Base-by-base conservation (phyloP, 306 rosid species). In the Sicyos baderoa region DNA sequence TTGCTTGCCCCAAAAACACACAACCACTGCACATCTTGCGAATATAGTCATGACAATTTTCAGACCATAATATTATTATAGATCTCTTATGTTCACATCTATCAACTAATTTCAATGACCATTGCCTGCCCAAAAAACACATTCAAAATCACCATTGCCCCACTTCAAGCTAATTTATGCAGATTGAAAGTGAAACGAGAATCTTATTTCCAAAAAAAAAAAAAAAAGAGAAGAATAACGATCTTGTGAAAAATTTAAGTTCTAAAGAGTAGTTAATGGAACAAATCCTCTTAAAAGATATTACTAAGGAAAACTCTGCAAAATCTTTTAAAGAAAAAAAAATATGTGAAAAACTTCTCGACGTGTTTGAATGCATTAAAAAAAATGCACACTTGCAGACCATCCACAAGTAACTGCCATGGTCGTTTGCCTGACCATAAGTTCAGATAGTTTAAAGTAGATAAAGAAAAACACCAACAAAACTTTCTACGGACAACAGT, bases 81-180 rank as follows among this genome's bases (percentile, higher is more conserved):
- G 22, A 44, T 66, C 15, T 47, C 71, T 25, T 19, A 47, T 22
- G 54, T 8, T 45, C 37, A 22, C 7, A 66, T 66, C 21, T 66
- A 66, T 16, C 40, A 21, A 8, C 21, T 47, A 65, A 22, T 44
- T 65, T 65, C 70, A 65, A 14, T 29, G 10, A 1, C 69, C 14
- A 45, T 9, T 29, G 5, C 52, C 49, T 60, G 21, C 2, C 7
- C 67, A 61, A 61, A 61, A 61, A 37, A 61, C 6, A 49, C 48
- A n/a, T 37, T 16, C 48, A 40, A 18, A 27, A 40, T 17, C 27
- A 40, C 2, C 68, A 63, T 63, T 10, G 51, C 50, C 42, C 29
- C 10, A 65, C 70, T 65, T 64, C 6, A 53, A 64, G 54, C 52
- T 44, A 27, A 64, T 64, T 22, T 44, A 64, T 16, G 21, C 66